Percentiles rank a stretch among this genome's conserved stretches.
These are phyloP conservation scores for Chrysosporium keratinophilum DNA, from an alignment of 2,329 filamentous ascomycete genomes.

Conservation along the genomic window DNA sequence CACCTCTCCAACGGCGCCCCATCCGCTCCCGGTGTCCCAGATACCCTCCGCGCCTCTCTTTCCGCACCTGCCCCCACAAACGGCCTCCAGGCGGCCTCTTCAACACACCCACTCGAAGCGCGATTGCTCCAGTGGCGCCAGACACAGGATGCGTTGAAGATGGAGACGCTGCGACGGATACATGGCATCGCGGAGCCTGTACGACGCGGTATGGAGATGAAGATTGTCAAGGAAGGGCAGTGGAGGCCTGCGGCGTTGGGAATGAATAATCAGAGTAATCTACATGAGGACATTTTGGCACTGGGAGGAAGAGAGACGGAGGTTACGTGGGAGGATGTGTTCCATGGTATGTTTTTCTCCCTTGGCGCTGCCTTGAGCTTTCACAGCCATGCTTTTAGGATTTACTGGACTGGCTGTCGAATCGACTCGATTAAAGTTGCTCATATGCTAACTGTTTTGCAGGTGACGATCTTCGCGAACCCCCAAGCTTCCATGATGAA, in stretches of 20 bases:
- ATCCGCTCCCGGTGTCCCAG: constrained; percentile 85
- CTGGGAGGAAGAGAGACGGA: constrained; percentile 60
- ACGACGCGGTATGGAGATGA: constrained; percentile 86
- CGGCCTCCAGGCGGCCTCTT: constrained; percentile 34
- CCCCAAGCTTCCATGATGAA: constrained; percentile 74
- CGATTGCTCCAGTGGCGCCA: constrained; percentile 82
- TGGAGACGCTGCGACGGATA: constrained; percentile 74
- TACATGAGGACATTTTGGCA: constrained; percentile 79
- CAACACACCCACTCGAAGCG: constrained; percentile 79
- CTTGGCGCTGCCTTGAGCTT: too few relatives aligned
- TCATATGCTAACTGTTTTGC: constrained; percentile 9
- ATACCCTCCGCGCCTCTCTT: constrained; percentile 79
- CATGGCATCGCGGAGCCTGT: constrained; percentile 92
- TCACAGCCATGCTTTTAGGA: too few relatives aligned
- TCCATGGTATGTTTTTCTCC: constrained; percentile 48
- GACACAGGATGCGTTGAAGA: constrained; percentile 78
- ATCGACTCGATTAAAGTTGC: too few relatives aligned
- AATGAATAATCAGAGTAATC: constrained; percentile 47
- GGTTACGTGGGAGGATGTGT: constrained; percentile 90
- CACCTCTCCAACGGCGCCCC: constrained; percentile 60
- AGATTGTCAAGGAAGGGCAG: constrained; percentile 64
- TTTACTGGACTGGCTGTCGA: too few relatives aligned
- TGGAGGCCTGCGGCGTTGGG: constrained; percentile 66
- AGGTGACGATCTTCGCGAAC: constrained; percentile 59
- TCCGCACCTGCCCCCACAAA: constrained; percentile 47